These are phyloP conservation scores for Candida golubevii DNA, from an alignment of 805 yeast genomes.

Conservation along the genomic window DNA sequence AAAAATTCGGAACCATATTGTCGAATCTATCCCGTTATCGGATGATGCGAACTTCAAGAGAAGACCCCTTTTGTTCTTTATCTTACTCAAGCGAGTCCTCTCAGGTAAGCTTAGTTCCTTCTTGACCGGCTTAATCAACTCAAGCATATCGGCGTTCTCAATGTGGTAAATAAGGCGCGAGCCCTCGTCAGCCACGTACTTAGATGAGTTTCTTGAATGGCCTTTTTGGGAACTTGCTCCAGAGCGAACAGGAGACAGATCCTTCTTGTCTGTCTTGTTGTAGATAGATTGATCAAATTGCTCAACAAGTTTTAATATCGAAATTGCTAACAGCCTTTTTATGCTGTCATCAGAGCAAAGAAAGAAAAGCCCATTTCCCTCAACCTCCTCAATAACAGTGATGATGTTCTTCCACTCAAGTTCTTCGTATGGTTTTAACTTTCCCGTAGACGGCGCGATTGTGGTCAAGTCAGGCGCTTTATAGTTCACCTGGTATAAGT, in stretches of 20 bases:
- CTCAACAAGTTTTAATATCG: slow-evolving; percentile 72
- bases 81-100: slow-evolving; percentile 59
- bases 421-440: slow-evolving; percentile 46
- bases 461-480: slow-evolving; percentile 33
- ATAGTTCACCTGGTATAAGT: slow-evolving; percentile 42
- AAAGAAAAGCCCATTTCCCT: slow-evolving; percentile 91
- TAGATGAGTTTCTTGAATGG: slow-evolving; percentile 59
- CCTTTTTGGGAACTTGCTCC: slow-evolving; percentile 14
- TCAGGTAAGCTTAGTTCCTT: slow-evolving; percentile 70
- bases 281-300: slow-evolving; percentile 82
- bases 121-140: slow-evolving; percentile 50
- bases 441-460: slow-evolving; percentile 12
- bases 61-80: slow-evolving; percentile 61
- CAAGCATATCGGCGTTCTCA: slow-evolving; percentile 64
- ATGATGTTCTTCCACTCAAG: slow-evolving; percentile 74
- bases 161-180: slow-evolving; percentile 72
- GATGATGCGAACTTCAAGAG: slow-evolving; percentile 81
- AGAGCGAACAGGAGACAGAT: slow-evolving; percentile 18
- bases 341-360: slow-evolving; percentile 81
- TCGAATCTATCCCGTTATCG: slow-evolving; percentile 91
- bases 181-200: slow-evolving; percentile 76
- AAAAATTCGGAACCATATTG: slow-evolving; percentile 89
- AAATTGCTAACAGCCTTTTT: slow-evolving; percentile 69
- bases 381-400: slow-evolving; percentile 89
- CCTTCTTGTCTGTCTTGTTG: slow-evolving; percentile 37